Conservation (phyloP, 106 monocot genomes). For the Phalaenopsis equestris region DNA sequence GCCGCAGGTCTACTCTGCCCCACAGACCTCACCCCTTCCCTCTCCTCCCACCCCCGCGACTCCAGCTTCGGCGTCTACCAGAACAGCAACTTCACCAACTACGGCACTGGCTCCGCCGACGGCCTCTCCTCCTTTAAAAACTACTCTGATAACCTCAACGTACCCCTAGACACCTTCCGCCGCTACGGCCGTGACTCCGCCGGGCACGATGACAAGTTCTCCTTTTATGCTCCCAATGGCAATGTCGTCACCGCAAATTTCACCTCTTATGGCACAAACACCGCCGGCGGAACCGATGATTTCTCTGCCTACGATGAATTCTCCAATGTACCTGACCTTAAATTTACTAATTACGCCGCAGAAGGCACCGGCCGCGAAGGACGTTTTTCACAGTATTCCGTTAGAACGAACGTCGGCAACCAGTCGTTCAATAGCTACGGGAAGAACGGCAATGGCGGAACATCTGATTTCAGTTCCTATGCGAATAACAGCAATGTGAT, state of each 20-base stretch:
- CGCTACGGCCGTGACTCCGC: conserved; percentile 60
- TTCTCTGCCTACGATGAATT: conserved; percentile 55
- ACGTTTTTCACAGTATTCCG: conserved; percentile 49
- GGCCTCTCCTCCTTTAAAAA: conserved; percentile 51
- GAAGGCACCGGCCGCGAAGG: conserved; percentile 22
- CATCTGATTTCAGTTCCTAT: conserved; percentile 37
- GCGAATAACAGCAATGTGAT: conserved; percentile 59
- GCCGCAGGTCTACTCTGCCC: conserved; percentile 16
- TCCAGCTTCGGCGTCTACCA: conserved; percentile 40
- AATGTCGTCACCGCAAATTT: conserved; percentile 85
- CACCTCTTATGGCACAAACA: conserved; percentile 62
- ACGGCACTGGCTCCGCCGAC: conserved; percentile 31
- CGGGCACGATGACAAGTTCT: conserved; percentile 36
- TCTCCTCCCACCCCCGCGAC: conserved; percentile 8
- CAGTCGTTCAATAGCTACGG: conserved; percentile 73
- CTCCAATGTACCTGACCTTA: conserved; percentile 55
- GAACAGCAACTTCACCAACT: conserved; percentile 73
- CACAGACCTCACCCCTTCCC: conserved; percentile 3
- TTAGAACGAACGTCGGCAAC: conserved; percentile 53
- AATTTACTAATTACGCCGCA: conserved; percentile 69
- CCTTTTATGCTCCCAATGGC: conserved; percentile 43
- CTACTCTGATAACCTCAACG: conserved; percentile 56
- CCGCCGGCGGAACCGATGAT: conserved; percentile 41
- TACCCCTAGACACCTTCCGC: conserved; percentile 76
- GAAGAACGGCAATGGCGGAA: conserved; percentile 30